Conservation (phyloP, 345 rosid species). For the Turnera subulata region DNA sequence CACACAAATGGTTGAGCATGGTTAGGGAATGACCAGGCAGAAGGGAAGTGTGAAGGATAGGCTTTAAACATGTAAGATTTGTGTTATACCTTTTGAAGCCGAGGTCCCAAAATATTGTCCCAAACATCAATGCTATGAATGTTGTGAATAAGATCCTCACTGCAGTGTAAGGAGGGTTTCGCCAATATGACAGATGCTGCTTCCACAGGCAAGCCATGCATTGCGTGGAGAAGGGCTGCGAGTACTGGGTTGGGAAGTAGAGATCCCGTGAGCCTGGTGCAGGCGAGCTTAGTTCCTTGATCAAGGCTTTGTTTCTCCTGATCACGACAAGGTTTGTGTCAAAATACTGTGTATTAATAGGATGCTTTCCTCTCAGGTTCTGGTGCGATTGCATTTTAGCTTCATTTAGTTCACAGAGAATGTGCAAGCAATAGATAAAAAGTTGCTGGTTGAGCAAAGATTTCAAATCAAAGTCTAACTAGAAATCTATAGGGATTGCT, state of each 20-base stretch:
- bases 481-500: too few relatives aligned
- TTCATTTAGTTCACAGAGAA: too few relatives aligned
- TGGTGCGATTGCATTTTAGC: too few relatives aligned
- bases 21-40: neutral
- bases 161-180: constrained; percentile 63
- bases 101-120: constrained; percentile 68
- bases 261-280: constrained; percentile 55
- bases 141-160: constrained; percentile 57
- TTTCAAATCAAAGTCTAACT: too few relatives aligned
- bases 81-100: constrained; percentile 47
- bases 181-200: constrained; percentile 75
- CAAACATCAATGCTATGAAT: constrained; percentile 55
- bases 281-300: constrained; percentile 50
- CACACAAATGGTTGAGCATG: neutral
- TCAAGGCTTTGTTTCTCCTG: constrained; percentile 51
- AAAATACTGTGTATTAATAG: neutral
- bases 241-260: constrained; percentile 46
- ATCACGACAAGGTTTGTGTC: neutral
- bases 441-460: too few relatives aligned
- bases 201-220: constrained; percentile 70
- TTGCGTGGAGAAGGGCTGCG: constrained; percentile 53
- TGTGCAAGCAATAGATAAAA: too few relatives aligned
- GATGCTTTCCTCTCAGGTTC: too few relatives aligned
- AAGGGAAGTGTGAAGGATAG: neutral
- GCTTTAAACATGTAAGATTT: neutral